Evolutionary conservation across 768 basidiomycete genomes (phyloP).

Genomic region (Xerocomus brunneocitrinus): DNA sequence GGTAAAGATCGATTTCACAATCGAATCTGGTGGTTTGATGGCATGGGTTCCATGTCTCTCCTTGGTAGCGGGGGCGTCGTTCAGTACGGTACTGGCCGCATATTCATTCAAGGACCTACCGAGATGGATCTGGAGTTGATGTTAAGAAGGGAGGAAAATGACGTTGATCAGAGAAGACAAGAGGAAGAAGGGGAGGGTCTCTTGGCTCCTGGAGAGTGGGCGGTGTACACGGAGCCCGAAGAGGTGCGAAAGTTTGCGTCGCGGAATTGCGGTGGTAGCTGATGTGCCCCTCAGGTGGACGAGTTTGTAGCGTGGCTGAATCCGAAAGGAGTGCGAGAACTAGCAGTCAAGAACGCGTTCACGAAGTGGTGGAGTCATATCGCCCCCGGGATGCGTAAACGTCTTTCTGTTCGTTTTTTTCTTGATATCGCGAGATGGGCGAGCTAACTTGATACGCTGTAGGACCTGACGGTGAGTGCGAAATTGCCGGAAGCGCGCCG

Average conservation of each 20-base stretch:
- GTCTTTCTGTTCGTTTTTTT: conserved; percentile 55
- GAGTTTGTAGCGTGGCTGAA: conserved; percentile 88
- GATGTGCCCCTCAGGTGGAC: conserved; percentile 53
- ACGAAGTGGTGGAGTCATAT: conserved; percentile 85
- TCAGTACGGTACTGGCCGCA: conserved; percentile 81
- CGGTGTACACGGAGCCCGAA: conserved; percentile 80
- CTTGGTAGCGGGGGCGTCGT: conserved; percentile 74
- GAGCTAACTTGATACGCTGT: conserved; percentile 9
- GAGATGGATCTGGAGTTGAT: conserved; percentile 74
- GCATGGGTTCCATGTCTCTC: conserved; percentile 80
- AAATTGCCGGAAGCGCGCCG: conserved; percentile 78
- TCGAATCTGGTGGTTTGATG: conserved; percentile 98
- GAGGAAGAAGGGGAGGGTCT: conserved; percentile 83
- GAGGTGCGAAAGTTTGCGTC: conserved; percentile 51
- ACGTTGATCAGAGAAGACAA: conserved; percentile 53
- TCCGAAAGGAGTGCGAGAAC: conserved; percentile 84
- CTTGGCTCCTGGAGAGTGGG: conserved; percentile 81
- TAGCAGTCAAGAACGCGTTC: conserved; percentile 69
- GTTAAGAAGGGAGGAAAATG: conserved; percentile 48
- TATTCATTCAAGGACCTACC: conserved; percentile 92
- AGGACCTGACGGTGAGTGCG: conserved; percentile 69
- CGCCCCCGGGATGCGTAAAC: conserved; percentile 71
- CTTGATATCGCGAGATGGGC: background rate
- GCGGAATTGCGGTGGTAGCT: background rate
- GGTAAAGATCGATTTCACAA: conserved; percentile 94